A percentile compares a stretch with the other conserved stretches of the same genome.
These are phyloP conservation scores for Melanogaster broomeanus DNA, from an alignment of 768 basidiomycete species.

Conservation along the genomic window DNA sequence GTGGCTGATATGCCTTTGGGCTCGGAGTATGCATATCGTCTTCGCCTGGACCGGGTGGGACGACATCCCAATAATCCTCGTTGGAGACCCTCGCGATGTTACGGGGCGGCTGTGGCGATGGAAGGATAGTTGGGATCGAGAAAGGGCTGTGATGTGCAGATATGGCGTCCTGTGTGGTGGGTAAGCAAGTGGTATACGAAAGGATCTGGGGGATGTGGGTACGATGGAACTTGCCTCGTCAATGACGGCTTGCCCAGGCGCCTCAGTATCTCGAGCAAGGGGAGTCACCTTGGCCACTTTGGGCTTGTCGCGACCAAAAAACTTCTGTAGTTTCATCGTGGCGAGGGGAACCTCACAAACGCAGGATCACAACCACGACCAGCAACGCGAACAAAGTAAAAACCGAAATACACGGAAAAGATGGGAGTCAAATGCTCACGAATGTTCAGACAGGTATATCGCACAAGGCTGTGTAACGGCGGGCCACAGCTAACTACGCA, in stretches of 20 bases:
- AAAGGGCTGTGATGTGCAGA: conserved; percentile 24
- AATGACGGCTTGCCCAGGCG: conserved; percentile 21
- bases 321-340: conserved; percentile 53
- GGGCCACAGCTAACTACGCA: not conserved
- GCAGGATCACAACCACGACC: not conserved
- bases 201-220: not conserved
- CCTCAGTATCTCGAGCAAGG: conserved; percentile 23
- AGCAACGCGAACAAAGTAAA: not conserved
- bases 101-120: conserved; percentile 26
- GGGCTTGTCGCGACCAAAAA: conserved; percentile 54
- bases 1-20: conserved; percentile 25
- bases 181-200: not conserved
- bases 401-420: conserved; percentile 1
- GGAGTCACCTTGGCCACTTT: conserved; percentile 37
- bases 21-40: conserved; percentile 21
- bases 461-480: conserved; percentile 9
- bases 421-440: not conserved
- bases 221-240: conserved; percentile 27
- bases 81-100: conserved; percentile 31
- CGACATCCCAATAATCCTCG: conserved; percentile 51
- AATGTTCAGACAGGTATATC: conserved; percentile 2
- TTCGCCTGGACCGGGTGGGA: conserved; percentile 30
- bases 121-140: not conserved
- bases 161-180: conserved; percentile 21
- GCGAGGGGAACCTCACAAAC: conserved; percentile 1